A percentile compares a stretch with the other conserved stretches of the same genome.
Evolutionary conservation across 2,329 filamentous ascomycete genomes (phyloP).

Genomic region (Ophiosphaerella herpotricha): DNA sequence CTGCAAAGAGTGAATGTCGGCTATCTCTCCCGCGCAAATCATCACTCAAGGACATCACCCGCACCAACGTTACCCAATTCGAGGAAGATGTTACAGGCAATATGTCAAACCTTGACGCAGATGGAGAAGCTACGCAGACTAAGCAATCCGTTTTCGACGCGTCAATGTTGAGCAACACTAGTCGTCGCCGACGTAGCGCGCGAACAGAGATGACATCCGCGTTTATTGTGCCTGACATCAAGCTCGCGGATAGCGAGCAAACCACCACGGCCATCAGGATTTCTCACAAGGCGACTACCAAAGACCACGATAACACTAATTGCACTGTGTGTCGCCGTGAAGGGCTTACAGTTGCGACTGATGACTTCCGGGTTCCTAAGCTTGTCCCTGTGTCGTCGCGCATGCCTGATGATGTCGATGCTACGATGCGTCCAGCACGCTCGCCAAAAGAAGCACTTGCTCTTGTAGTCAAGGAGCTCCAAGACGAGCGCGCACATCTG

Average conservation of each 20-base stretch:
- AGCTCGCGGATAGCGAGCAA: slow-evolving; percentile 48
- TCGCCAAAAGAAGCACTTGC: slow-evolving; percentile 74
- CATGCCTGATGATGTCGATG: slow-evolving; percentile 59
- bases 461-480: slow-evolving; percentile 78
- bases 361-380: slow-evolving; percentile 51
- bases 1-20: slow-evolving; percentile 46
- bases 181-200: slow-evolving; percentile 55
- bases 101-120: slow-evolving; percentile 31
- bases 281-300: slow-evolving; percentile 31
- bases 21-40: slow-evolving; percentile 57
- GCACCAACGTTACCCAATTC: slow-evolving; percentile 35
- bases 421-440: slow-evolving; percentile 65
- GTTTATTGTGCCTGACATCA: slow-evolving; percentile 68
- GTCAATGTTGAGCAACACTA: slow-evolving; percentile 56
- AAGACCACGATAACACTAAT: slow-evolving; percentile 57
- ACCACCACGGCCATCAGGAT: slow-evolving; percentile 23
- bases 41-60: slow-evolving; percentile 57
- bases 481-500: slow-evolving; percentile 79
- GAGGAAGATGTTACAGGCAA: slow-evolving; percentile 44
- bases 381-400: slow-evolving; percentile 58
- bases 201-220: slow-evolving; percentile 65
- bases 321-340: slow-evolving; percentile 62
- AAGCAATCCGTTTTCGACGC: slow-evolving; percentile 33
- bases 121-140: slow-evolving; percentile 36
- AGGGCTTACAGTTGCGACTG: slow-evolving; percentile 33